phyloP scores from a whole-genome alignment of 495 filamentous ascomycete species.

The Aspergillus egyptiacus region DNA sequence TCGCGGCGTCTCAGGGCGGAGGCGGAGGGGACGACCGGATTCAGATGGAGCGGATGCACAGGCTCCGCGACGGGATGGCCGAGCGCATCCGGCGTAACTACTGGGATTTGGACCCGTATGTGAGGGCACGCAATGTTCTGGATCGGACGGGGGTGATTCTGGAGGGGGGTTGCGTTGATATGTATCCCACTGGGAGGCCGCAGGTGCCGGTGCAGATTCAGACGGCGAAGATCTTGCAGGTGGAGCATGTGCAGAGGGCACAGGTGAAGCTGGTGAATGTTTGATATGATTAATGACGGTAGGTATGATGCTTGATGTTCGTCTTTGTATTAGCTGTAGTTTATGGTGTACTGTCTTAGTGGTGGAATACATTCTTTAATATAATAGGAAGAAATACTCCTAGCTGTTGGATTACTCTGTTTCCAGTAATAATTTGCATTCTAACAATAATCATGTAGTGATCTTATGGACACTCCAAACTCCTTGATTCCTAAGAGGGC shows the following conservation, averaged over 20 bases:
- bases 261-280: slow-evolving; percentile 9
- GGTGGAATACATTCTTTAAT: too few species aligned
- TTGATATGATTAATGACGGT: background rate
- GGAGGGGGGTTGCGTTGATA: background rate
- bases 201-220: background rate
- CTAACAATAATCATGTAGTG: too few species aligned
- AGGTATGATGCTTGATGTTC: background rate
- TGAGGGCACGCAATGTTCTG: slow-evolving; percentile 1
- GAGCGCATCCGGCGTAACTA: slow-evolving; percentile 5
- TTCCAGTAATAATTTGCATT: too few species aligned
- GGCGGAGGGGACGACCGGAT: background rate
- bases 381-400: too few species aligned
- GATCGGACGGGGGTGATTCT: slow-evolving; percentile 11
- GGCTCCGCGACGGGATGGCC: background rate
- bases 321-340: background rate
- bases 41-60: background rate
- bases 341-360: background rate
- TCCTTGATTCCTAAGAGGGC: too few species aligned
- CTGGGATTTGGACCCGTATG: slow-evolving; percentile 11
- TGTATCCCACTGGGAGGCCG: background rate
- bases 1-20: slow-evolving; percentile 27
- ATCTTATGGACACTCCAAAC: too few species aligned
- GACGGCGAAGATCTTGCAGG: slow-evolving; percentile 11
- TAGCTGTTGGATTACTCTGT: too few species aligned
- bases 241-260: slow-evolving; percentile 2